phyloP scores from a whole-genome alignment of 2,329 filamentous ascomycete genomes.

The Penicillium sp. region DNA sequence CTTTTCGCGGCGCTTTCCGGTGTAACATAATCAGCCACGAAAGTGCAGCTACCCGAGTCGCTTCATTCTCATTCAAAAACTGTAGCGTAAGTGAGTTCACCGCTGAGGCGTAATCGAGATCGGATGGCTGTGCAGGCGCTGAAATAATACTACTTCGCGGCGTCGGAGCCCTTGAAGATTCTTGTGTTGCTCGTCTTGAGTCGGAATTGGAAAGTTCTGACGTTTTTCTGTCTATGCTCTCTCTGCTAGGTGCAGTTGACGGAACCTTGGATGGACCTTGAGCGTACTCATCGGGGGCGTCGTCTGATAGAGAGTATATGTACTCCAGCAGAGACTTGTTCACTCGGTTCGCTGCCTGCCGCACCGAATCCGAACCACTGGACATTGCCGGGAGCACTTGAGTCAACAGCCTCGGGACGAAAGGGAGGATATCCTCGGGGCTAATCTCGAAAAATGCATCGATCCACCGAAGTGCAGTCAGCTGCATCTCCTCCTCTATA shows the following conservation, averaged over 20 bases:
- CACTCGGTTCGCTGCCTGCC: slow-evolving; percentile 82
- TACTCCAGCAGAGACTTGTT: slow-evolving; percentile 92
- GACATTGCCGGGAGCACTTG: slow-evolving; percentile 94
- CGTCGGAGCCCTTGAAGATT: slow-evolving; percentile 40
- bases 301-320: slow-evolving; percentile 85
- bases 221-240: slow-evolving; percentile 41
- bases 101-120: slow-evolving; percentile 93
- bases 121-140: slow-evolving; percentile 53
- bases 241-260: slow-evolving; percentile 40
- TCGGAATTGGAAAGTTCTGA: slow-evolving; percentile 33
- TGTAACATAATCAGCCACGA: slow-evolving; percentile 99
- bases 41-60: slow-evolving; percentile 87
- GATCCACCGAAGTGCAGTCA: slow-evolving; percentile 92
- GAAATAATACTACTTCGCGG: slow-evolving; percentile 52
- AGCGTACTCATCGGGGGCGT: slow-evolving; percentile 50
- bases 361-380: slow-evolving; percentile 84
- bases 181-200: slow-evolving; percentile 34
- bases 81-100: slow-evolving; percentile 90
- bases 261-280: slow-evolving; percentile 44
- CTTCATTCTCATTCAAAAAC: slow-evolving; percentile 95
- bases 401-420: slow-evolving; percentile 87
- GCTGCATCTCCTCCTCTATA: slow-evolving; percentile 82
- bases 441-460: slow-evolving; percentile 96
- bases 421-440: slow-evolving; percentile 91
- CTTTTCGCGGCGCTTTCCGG: slow-evolving; percentile 88